These are phyloP conservation scores for Phialemonium atrogriseum DNA, from an alignment of 2,329 filamentous ascomycete genomes.

Conservation along the genomic window DNA sequence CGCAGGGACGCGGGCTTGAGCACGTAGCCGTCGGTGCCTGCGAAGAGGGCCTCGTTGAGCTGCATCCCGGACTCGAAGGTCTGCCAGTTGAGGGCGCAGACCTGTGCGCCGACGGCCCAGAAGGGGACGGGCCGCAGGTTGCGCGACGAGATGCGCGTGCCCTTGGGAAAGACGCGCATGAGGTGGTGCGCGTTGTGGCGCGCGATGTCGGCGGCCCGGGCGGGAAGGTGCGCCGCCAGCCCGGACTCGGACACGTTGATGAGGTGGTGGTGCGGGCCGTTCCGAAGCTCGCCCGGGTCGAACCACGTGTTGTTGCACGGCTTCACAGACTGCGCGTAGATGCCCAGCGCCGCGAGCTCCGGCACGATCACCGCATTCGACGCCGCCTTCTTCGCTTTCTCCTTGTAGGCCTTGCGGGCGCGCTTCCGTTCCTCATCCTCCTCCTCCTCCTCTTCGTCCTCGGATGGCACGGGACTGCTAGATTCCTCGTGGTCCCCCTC, in stretches of 20 bases:
- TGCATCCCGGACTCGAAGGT: conserved; percentile 58
- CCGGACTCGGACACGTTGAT: conserved; percentile 63
- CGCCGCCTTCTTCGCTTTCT: conserved; percentile 40
- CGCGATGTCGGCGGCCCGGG: conserved; percentile 38
- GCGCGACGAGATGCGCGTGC: conserved; percentile 57
- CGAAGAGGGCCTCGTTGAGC: conserved; percentile 60
- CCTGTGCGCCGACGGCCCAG: conserved; percentile 60
- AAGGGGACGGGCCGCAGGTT: conserved; percentile 57
- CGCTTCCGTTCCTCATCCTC: conserved; percentile 23
- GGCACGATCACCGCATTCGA: conserved; percentile 47
- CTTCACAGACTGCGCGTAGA: conserved; percentile 64
- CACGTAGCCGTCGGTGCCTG: conserved; percentile 56
- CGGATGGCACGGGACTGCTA: conserved; percentile 23
- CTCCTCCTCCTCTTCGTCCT: conserved; percentile 32
- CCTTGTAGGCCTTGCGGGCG: conserved; percentile 44
- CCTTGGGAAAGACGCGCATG: conserved; percentile 65
- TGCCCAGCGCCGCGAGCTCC: conserved; percentile 55
- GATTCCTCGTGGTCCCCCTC: conserved; percentile 8
- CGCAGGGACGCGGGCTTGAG: conserved; percentile 56
- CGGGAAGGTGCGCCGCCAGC: conserved; percentile 41
- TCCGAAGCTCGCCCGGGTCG: conserved; percentile 36
- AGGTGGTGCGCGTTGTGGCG: conserved; percentile 55
- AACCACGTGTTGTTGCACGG: conserved; percentile 60
- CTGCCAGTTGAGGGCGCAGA: conserved; percentile 64
- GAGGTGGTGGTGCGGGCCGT: conserved; percentile 56